phyloP scores from a whole-genome alignment of 306 rosid species.

The Oxytropis ochrocephala region DNA sequence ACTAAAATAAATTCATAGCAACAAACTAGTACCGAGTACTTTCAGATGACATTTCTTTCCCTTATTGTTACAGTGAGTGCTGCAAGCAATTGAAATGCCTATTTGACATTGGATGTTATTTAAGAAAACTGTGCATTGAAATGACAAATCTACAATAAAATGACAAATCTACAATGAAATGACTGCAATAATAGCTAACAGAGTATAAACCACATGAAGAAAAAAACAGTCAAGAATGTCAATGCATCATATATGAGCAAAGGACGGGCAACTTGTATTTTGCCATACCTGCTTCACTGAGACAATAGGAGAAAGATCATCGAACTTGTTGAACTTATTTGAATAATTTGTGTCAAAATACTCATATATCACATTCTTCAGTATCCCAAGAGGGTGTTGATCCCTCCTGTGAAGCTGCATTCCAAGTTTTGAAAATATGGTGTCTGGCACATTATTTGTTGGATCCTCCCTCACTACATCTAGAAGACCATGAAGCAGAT shows the following conservation, averaged over 20 bases:
- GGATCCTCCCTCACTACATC: constrained; percentile 93
- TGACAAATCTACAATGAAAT: background rate
- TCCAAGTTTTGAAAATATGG: constrained; percentile 78
- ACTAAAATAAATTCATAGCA: background rate
- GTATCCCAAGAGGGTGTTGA: constrained; percentile 83
- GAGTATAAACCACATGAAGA: background rate
- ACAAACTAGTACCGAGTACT: background rate
- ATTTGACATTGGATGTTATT: too few species aligned
- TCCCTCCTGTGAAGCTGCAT: constrained; percentile 90
- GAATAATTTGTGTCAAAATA: constrained; percentile 72
- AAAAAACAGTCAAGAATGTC: background rate
- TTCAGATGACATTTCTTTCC: background rate
- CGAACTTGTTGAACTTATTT: constrained; percentile 76
- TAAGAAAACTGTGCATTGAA: too few species aligned
- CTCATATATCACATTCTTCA: constrained; percentile 77
- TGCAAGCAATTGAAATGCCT: too few species aligned
- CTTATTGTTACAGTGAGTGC: background rate
- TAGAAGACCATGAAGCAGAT: constrained; percentile 29
- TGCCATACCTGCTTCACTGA: constrained; percentile 64
- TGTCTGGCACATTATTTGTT: constrained; percentile 88
- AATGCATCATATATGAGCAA: background rate
- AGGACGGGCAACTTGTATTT: background rate
- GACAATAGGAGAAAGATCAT: constrained; percentile 75
- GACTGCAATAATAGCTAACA: background rate
- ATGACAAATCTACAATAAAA: too few species aligned